Evolutionary conservation across 352 stramenopile genomes (phyloP), one percentile per base, ranked within the genome.

Genomic region (Phytophthora constricta): DNA sequence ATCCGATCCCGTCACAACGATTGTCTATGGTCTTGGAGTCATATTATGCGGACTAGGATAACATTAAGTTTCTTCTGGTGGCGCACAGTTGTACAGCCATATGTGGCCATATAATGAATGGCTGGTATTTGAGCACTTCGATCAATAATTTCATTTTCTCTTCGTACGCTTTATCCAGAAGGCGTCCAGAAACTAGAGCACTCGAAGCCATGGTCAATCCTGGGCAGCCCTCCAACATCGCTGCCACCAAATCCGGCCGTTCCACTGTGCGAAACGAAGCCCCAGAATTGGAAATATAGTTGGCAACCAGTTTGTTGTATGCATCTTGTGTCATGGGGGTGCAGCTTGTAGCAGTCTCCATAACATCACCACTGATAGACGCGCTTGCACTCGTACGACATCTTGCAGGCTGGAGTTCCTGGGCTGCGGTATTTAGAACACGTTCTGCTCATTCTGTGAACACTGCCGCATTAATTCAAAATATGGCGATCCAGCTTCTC

Each of bases 401-500:
- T 37, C 11, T 37, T 11, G 31, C 31, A 11, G 31, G 31, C 31
- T 37, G 31, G 31, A 5, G 31, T 37, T 37, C 31, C 31, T 37
- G 31, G 31, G 31, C 31, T 37, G 31, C 5, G 31, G 31, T 37
- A 5, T 37, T 5, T 11, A 13, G 31, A 37, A 37, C 31, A 11
- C 31, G 31, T 37, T 37, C 31, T 37, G 31, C 31, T 37, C 5
- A 37, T 5, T 11, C 31, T 13, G 5, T 11, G 31, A 37, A 5
- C 31, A 37, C 5, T 26, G 31, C 49, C 7, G 7, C 64, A 72
- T 33, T 67, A 67, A 22, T 48, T 60, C 31, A 37, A 64, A 13
- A 64, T 46, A 19, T 57, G 57, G 4, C 45, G 55, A 10, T 57
- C 46, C 46, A 64, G 26, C 46, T 51, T 64, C 34, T 64, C 46